Percentiles rank a stretch among this genome's conserved stretches.
Conservation (phyloP, 192 early-diverging fungal genomes). For the Coemansia furcata region DNA sequence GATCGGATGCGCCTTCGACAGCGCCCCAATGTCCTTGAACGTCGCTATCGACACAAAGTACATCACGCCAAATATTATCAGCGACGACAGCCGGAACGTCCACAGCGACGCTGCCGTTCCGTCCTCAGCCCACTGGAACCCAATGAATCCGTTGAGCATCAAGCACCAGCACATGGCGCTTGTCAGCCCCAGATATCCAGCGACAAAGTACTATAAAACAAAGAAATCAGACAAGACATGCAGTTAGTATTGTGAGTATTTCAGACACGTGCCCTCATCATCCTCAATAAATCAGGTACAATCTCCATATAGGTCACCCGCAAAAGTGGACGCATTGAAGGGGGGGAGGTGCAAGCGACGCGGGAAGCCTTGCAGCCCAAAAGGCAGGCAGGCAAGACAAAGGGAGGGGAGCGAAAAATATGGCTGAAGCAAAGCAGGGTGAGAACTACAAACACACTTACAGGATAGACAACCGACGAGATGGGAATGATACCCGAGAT, state of each 20-base stretch:
- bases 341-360: not conserved
- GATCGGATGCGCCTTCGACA: conserved; percentile 62
- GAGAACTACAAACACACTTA: conserved; percentile 39
- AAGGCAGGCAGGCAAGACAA: not conserved
- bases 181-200: conserved; percentile 75
- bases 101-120: conserved; percentile 92
- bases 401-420: not conserved
- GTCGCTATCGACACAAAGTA: conserved; percentile 83
- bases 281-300: not conserved
- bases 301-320: not conserved
- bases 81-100: conserved; percentile 85
- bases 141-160: conserved; percentile 92
- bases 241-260: not conserved
- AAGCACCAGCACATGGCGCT: conserved; percentile 90
- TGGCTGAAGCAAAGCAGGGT: not conserved
- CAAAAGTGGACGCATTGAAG: not conserved
- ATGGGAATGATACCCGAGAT: conserved; percentile 92
- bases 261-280: not conserved
- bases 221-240: not conserved
- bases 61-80: conserved; percentile 75
- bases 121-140: conserved; percentile 97
- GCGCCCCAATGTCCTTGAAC: conserved; percentile 64
- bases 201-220: conserved; percentile 71
- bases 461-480: conserved; percentile 68
- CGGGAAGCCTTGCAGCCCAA: not conserved